Conservation (phyloP, 345 rosid species). For the Corchorus capsularis region DNA sequence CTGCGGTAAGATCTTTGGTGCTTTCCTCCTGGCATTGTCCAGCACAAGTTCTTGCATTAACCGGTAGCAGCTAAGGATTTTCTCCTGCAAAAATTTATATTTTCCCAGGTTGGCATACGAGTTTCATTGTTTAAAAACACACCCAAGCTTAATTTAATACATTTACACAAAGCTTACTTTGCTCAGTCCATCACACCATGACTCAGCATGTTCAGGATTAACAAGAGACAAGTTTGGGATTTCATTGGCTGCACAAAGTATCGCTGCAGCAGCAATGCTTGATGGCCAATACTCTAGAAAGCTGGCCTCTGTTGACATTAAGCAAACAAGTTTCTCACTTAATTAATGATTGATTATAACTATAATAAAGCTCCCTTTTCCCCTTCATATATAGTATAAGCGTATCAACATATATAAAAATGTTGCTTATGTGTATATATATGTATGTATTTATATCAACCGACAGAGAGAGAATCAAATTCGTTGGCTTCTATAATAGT, state of each 20-base stretch:
- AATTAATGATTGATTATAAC: neutral
- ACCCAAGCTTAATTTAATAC: neutral
- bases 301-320: conserved; percentile 71
- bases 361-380: neutral
- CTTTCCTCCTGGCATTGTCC: conserved; percentile 46
- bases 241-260: conserved; percentile 80
- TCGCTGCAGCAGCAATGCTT: conserved; percentile 90
- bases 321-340: neutral
- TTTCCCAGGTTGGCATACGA: conserved; percentile 13
- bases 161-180: conserved; percentile 51
- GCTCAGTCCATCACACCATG: conserved; percentile 96
- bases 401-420: neutral
- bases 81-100: conserved; percentile 57
- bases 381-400: neutral
- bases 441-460: neutral
- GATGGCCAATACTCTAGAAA: conserved; percentile 88
- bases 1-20: conserved; percentile 56
- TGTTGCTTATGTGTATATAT: neutral
- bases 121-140: neutral
- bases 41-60: conserved; percentile 69
- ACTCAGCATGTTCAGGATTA: conserved; percentile 73
- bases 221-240: conserved; percentile 71
- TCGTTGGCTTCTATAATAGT: conserved; percentile 20
- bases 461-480: neutral
- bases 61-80: conserved; percentile 72